A percentile compares a stretch with the other conserved stretches of the same genome.
These are phyloP conservation scores for Eucalyptus pauciflora DNA, from an alignment of 345 rosid genomes.

Conservation along the genomic window DNA sequence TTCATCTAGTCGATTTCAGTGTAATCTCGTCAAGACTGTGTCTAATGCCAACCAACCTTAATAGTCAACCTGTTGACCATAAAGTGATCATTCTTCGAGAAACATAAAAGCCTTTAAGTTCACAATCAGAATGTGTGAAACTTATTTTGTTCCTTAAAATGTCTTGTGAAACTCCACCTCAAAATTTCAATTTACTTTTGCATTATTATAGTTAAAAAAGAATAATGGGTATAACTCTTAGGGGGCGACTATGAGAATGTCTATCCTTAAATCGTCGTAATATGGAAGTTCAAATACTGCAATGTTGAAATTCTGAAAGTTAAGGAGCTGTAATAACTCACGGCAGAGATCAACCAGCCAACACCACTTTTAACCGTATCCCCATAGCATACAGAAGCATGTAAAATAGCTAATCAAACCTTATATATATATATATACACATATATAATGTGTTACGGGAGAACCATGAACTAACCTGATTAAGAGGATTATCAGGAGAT, in stretches of 20 bases:
- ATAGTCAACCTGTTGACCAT: not conserved
- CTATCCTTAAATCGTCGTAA: not conserved
- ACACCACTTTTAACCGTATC: not conserved
- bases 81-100: not conserved
- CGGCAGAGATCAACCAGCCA: not conserved
- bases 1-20: not conserved
- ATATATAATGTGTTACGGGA: too few relatives aligned
- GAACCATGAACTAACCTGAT: conserved; percentile 41
- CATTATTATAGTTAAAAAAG: not conserved
- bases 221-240: not conserved
- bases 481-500: conserved; percentile 96
- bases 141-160: not conserved
- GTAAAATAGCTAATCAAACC: not conserved
- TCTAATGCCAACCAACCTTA: not conserved
- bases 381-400: not conserved
- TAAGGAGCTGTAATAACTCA: not conserved
- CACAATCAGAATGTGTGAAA: not conserved
- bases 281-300: not conserved
- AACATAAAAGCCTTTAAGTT: not conserved
- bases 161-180: not conserved
- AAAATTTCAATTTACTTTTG: not conserved
- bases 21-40: not conserved
- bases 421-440: not conserved
- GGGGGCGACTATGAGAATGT: not conserved
- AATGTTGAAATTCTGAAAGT: not conserved